Percentiles rank a stretch among this genome's conserved stretches.
Evolutionary conservation across 1,284 basidiomycete genomes (phyloP).

Genomic region (Earliella scabrosa): DNA sequence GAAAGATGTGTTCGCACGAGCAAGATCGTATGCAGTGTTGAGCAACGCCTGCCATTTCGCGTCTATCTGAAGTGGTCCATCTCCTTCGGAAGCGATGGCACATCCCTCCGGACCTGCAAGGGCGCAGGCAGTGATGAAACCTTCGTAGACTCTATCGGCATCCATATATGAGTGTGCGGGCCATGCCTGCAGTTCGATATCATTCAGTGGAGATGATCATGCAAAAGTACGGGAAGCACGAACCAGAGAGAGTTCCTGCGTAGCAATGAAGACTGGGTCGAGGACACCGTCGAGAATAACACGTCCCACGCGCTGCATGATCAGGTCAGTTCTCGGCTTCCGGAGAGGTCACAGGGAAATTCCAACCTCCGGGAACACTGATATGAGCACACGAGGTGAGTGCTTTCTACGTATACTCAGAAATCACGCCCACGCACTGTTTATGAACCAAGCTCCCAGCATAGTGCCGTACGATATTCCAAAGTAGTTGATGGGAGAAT

Average conservation of each 20-base stretch:
- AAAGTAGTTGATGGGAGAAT: slow-evolving; percentile 18
- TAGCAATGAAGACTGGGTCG: slow-evolving; percentile 1
- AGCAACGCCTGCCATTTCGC: slow-evolving; percentile 9
- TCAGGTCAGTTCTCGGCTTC: too few relatives aligned
- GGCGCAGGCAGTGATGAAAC: slow-evolving; percentile 19
- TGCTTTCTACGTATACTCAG: not conserved
- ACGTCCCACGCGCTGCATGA: slow-evolving; percentile 14
- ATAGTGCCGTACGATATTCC: slow-evolving; percentile 23
- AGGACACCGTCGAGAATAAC: slow-evolving; percentile 15
- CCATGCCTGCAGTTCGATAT: not conserved
- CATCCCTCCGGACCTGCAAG: slow-evolving; percentile 18
- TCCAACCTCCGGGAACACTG: too few relatives aligned
- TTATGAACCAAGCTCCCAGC: slow-evolving; percentile 20
- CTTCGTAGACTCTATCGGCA: slow-evolving; percentile 17
- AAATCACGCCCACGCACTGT: slow-evolving; percentile 12
- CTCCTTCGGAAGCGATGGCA: slow-evolving; percentile 4
- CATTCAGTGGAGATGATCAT: too few relatives aligned
- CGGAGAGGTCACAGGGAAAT: too few relatives aligned
- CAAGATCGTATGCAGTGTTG: slow-evolving; percentile 6
- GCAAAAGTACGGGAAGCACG: not conserved
- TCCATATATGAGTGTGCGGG: not conserved
- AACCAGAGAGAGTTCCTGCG: slow-evolving; percentile 1
- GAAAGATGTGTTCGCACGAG: slow-evolving; percentile 1
- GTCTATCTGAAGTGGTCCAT: slow-evolving; percentile 7
- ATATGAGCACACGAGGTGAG: not conserved